These are phyloP conservation scores for Neoboletus magnificus DNA, from an alignment of 768 basidiomycete genomes.

Conservation along the genomic window DNA sequence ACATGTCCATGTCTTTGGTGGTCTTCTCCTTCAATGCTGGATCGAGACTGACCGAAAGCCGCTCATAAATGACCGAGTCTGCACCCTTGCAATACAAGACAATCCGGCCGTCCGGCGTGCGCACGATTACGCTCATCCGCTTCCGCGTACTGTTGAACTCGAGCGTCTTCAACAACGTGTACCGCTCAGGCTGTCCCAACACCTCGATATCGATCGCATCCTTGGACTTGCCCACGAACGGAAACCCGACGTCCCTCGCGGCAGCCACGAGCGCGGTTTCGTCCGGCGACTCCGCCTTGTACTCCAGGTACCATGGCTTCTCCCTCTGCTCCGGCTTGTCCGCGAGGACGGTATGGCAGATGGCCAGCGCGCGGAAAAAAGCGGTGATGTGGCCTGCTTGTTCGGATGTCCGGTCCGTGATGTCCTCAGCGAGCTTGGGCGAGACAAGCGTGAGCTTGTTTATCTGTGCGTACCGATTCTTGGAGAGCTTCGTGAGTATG, in stretches of 20 bases:
- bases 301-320: conserved; percentile 65
- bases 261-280: conserved; percentile 92
- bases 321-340: conserved; percentile 64
- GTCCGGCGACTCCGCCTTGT: conserved; percentile 96
- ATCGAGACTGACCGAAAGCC: conserved; percentile 77
- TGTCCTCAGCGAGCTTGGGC: conserved; percentile 76
- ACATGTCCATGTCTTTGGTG: conserved; percentile 82
- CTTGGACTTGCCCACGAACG: conserved; percentile 75
- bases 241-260: conserved; percentile 91
- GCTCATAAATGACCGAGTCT: conserved; percentile 89
- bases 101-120: conserved; percentile 77
- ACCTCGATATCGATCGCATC: conserved; percentile 85
- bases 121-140: conserved; percentile 91
- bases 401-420: conserved; percentile 55
- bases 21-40: conserved; percentile 71
- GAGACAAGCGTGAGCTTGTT: conserved; percentile 87
- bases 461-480: conserved; percentile 80
- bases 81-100: conserved; percentile 96
- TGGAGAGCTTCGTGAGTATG: conserved; percentile 73
- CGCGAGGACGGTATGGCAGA: conserved; percentile 90
- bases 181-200: conserved; percentile 82
- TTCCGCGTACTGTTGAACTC: conserved; percentile 96
- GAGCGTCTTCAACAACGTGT: conserved; percentile 72
- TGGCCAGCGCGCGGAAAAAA: conserved; percentile 92
- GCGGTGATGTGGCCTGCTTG: conserved; percentile 68